phyloP scores from a whole-genome alignment of 2,329 filamentous ascomycete species.

The Claviceps pusilla region DNA sequence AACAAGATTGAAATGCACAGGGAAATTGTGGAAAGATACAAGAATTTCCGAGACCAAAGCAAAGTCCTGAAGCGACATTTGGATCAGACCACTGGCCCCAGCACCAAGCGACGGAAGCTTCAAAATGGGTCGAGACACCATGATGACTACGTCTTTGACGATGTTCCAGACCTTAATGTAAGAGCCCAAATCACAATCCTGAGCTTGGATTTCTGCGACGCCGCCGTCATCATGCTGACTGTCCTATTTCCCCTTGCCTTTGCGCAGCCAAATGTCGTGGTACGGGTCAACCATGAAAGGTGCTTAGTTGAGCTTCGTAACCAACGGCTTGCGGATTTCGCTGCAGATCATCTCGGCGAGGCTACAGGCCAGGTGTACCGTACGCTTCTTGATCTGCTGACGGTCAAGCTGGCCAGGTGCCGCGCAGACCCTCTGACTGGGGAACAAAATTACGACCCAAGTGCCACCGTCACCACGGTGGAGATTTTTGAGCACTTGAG shows the following conservation, averaged over 20 bases:
- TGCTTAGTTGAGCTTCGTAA: constrained; percentile 72
- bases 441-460: constrained; percentile 15
- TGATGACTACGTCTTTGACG: constrained; percentile 15
- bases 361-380: constrained; percentile 67
- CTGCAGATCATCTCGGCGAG: constrained; percentile 52
- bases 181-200: constrained; percentile 12
- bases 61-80: constrained; percentile 37
- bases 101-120: constrained; percentile 40
- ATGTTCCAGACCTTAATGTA: constrained; percentile 38
- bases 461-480: constrained; percentile 32
- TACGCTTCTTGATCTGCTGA: constrained; percentile 54
- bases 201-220: neutral
- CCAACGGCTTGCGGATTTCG: constrained; percentile 58
- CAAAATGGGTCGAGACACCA: constrained; percentile 27
- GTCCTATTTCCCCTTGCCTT: neutral
- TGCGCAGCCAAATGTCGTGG: constrained; percentile 51
- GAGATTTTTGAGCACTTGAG: constrained; percentile 42
- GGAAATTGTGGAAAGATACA: constrained; percentile 39
- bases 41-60: constrained; percentile 37
- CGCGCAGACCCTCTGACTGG: constrained; percentile 36
- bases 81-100: constrained; percentile 24
- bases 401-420: constrained; percentile 53
- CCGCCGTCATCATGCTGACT: neutral
- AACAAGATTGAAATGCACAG: constrained; percentile 47
- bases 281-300: constrained; percentile 75